Evolutionary conservation across 2,329 filamentous ascomycete genomes (phyloP), one percentile per base, ranked within the genome.

Genomic region (Fusarium illudens): DNA sequence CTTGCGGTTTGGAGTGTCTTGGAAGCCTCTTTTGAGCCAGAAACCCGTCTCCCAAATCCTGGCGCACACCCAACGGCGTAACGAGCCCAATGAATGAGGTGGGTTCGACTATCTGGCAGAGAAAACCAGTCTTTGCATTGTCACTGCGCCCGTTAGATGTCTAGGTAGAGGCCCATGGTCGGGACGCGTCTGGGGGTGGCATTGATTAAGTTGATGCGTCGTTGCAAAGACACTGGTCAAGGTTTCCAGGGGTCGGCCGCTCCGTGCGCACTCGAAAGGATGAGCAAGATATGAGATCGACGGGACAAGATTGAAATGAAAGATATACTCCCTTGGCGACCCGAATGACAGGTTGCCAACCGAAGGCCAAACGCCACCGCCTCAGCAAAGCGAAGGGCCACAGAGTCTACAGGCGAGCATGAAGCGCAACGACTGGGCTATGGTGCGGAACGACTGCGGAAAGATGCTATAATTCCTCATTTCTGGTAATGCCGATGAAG

Each of bases 281-380:
- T 30, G 15, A 37, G n/a, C 22, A 58, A 15, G 42, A 59, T 39
- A 37, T 27, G 30, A 25, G 34, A 60, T 61, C 50, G 50, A 32
- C 46, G 51, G 44, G 22, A 22, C 33, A 33, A 53, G 42, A 19
- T 48, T 19, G 62, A 46, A 50, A 25, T 46, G 59, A 32, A 39
- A 52, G 52, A 54, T 32, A 49, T 52, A 25, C 32, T 36, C 52
- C 30, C 53, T 57, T 58, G 55, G 44, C 53, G 49, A 49, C 42
- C 58, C 42, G 51, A 52, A 44, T 62, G 60, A 62, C 60, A 70
- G 56, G 61, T 70, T 64, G 29, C 53, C 65, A 71, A 49, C 67
- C 67, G 69, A 71, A 68, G 62, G 62, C 46, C 37, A 68, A 50
- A 64, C 71, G 71, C 71, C 71, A 73, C 60, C 46, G 46, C 57